Base-by-base conservation (phyloP, 176 grass and related monocot species). In the Musa troglodytarum region DNA sequence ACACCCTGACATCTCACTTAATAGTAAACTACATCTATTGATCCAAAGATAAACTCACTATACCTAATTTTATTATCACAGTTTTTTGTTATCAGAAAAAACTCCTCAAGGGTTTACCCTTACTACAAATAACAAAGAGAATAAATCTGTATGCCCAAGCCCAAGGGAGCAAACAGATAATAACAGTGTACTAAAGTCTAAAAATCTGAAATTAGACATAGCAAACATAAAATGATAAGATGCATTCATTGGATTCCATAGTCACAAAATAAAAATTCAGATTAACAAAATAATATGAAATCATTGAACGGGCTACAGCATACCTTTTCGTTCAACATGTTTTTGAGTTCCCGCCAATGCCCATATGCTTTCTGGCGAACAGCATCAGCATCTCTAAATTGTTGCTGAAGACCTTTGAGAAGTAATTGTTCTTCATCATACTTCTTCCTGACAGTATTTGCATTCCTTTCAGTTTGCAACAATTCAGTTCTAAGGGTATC, bases 341-440 rank as follows among this genome's bases (percentile, higher is more conserved):
- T 63, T 86, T 77, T 94, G 49, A 98, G 75, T 21, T 79, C 74
- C 73, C 67, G 26, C 90, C 88, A 94, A 55, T 84, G 62, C 2
- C 17, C 51, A 52, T 91, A 98, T 54, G 82, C 88, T 69, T 87
- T 85, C 75, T 98, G 90, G 72, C 90, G 95, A 55, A 81, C 53
- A 69, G 82, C 88, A 82, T 98, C 75, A 76, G 88, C 88, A 80
- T 77, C 63, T 81, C 62, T 59, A 72, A 83, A 80, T 80, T 93
- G 83, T 25, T 94, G 82, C 68, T 70, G 80, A 71, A 91, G 83
- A 69, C 80, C 80, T 76, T 54, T 80, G 50, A 82, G 67, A 29
- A 51, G 12, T 70, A 43, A 20, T 73, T 50, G 82, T 83, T 89
- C 81, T 29, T 91, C 88, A 8, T 91, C 86, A 54, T 87, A 87